These are phyloP conservation scores for Golubevia pallescens DNA, from an alignment of 1,284 basidiomycete species.

Conservation along the genomic window DNA sequence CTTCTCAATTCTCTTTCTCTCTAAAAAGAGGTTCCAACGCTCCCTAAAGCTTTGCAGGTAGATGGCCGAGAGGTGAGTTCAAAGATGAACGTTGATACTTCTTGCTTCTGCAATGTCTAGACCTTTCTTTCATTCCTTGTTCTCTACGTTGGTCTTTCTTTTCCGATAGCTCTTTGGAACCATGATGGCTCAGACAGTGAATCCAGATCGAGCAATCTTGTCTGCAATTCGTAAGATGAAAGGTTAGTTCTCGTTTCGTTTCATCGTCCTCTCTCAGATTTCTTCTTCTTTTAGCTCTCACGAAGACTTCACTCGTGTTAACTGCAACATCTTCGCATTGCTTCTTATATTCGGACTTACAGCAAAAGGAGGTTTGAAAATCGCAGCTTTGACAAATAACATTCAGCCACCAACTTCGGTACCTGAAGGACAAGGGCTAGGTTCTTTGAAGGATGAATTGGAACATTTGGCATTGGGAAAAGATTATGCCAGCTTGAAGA, in stretches of 20 bases:
- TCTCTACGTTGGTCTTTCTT: neutral
- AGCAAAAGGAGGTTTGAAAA: constrained; percentile 49
- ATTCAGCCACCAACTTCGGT: constrained; percentile 44
- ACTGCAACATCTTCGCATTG: neutral
- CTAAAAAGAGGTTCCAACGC: constrained; percentile 33
- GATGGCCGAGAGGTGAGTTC: constrained; percentile 47
- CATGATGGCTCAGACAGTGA: constrained; percentile 62
- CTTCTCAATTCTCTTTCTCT: constrained; percentile 1
- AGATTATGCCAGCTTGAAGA: constrained; percentile 26
- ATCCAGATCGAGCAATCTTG: constrained; percentile 45
- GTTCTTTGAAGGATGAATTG: constrained; percentile 38
- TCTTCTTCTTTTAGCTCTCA: neutral
- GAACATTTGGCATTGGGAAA: constrained; percentile 36
- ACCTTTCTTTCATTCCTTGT: neutral
- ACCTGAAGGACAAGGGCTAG: constrained; percentile 10
- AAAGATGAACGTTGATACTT: neutral
- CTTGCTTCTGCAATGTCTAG: neutral
- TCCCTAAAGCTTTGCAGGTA: constrained; percentile 31
- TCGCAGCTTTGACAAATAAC: constrained; percentile 65
- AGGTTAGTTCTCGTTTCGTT: constrained; percentile 6
- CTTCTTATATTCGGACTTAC: neutral
- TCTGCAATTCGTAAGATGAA: constrained; percentile 41
- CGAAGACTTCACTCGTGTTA: neutral
- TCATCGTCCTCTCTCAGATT: neutral
- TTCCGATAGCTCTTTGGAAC: constrained; percentile 50